Percentiles rank a stretch among this genome's conserved stretches.
Evolutionary conservation across 805 yeast species (phyloP).

Genomic region (Ogataea siamensis): DNA sequence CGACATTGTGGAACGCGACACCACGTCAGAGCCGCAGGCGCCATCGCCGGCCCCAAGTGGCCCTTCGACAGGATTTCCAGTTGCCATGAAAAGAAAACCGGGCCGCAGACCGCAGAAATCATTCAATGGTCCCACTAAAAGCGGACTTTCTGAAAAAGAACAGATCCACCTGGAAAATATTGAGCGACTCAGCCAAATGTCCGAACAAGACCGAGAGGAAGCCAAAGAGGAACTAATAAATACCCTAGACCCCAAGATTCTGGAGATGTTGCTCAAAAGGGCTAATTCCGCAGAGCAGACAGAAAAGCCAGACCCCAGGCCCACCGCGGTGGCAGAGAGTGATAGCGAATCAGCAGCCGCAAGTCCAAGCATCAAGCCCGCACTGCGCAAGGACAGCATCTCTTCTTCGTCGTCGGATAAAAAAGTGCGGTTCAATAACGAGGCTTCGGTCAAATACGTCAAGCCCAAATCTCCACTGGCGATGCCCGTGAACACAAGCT

Average conservation of each 20-base stretch:
- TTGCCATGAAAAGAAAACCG: conserved; percentile 35
- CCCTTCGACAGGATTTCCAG: conserved; percentile 36
- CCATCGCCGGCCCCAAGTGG: conserved; percentile 3
- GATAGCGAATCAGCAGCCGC: conserved; percentile 17
- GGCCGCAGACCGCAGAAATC: conserved; percentile 30
- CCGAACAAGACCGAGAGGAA: conserved; percentile 57
- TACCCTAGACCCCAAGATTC: conserved; percentile 65
- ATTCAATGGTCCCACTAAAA: conserved; percentile 16
- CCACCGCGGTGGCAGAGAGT: conserved; percentile 7
- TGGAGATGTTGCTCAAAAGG: conserved; percentile 56
- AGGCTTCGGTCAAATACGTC: conserved; percentile 33
- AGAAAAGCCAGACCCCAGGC: neutral
- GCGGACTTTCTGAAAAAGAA: conserved; percentile 57
- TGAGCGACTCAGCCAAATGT: conserved; percentile 57
- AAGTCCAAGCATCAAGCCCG: conserved; percentile 22
- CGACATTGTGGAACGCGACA: conserved; percentile 67
- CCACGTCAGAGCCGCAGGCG: conserved; percentile 13
- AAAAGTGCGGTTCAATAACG: conserved; percentile 32
- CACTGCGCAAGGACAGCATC: conserved; percentile 20
- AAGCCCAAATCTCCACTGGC: conserved; percentile 10
- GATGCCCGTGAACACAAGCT: neutral
- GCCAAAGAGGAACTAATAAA: conserved; percentile 67
- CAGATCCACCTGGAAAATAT: conserved; percentile 76
- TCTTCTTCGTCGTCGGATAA: conserved; percentile 23
- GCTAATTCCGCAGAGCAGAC: conserved; percentile 38